Evolutionary conservation across 805 yeast species (phyloP), one percentile per base, ranked within the genome.

Genomic region (Diddensiella santjacobensis): DNA sequence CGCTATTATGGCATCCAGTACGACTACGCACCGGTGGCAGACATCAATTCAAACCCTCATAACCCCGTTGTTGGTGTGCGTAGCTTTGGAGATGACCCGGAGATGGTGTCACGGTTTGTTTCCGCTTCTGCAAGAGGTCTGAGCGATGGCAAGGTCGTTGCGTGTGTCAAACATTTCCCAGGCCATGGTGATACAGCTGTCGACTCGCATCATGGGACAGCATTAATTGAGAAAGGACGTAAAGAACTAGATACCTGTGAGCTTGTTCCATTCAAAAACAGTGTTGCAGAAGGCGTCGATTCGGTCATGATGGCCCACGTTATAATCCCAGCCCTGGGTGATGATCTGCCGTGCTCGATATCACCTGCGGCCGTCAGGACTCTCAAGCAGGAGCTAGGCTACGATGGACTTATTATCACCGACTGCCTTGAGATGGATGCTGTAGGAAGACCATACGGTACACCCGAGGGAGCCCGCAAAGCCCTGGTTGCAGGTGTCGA

Each of bases 401-500:
- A 13, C 38, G n/a, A 35, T 6, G 38, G 38, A 10, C n/a, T 35
- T 6, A 15, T 11, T 6, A 11, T 35, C 18, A 15, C 38, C 18
- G 38, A 35, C 38, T 13, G 38, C n/a, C 63, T 79, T 33, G 81
- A 78, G 55, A 71, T 79, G 77, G 83, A 79, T 47, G 78, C 83
- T 1, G 62, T 79, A 24, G 74, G 75, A 57, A 77, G 75, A 48
- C 75, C 78, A 3, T 70, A 77, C 47, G 83, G 83, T 3, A 61
- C 79, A 35, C 80, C 78, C 15, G 82, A 79, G 58, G 84, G 82
- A 11, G 81, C 78, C 0, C 71, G 75, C 10, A 65, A 78, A 53
- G 80, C 83, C 2, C 59, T 79, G 15, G 71, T 71, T 45, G 84
- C 83, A 3, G 80, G 83, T 3, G 78, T 83, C 61, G 84, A 79